Base-by-base conservation (phyloP, 352 stramenopile species). In the Phytophthora cactorum region DNA sequence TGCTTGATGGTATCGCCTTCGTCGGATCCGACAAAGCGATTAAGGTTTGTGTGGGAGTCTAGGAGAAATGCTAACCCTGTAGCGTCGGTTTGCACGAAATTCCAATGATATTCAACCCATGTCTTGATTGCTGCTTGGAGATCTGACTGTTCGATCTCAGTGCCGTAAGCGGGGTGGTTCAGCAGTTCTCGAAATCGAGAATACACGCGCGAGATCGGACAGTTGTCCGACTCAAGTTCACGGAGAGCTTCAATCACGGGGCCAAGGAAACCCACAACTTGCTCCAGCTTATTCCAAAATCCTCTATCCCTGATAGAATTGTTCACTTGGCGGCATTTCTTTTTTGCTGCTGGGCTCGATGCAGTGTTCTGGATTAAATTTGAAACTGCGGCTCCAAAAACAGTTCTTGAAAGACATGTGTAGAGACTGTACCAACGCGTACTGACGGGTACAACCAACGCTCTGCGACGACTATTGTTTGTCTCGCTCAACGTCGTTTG, bases 351-450 rank as follows among this genome's bases (percentile, higher is more conserved):
- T n/a, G n/a, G 4, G 12, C 44, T 63, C 9, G 44, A 38, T 4
- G 22, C 44, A 27, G 55, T 55, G 7, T 14, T 36, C 22, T 4
- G 4, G 32, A 64, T 43, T 10, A 57, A 50, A n/a, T 1, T 29
- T 15, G 45, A 4, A 51, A 12, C 5, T 50, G 36, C 4, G 47
- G 47, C 8, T 57, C 36, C 12, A 15, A 27, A 44, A 57, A 52
- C 5, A 65, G 47, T 57, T 58, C 17, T 12, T 45, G 36, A 32
- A 8, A 54, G 45, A 62, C 55, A 53, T 14, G 43, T 43, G 4
- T 62, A 43, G 4, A 62, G 43, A 17, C 27, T 58, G 28, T 52
- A 58, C 57, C 39, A 65, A 17, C 57, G 36, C 14, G 46, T 64
- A 44, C 14, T 49, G 4, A 57, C 36, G 1, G 57, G 25, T 17